phyloP scores from a whole-genome alignment of 345 rosid species.

The Sonneratia alba region DNA sequence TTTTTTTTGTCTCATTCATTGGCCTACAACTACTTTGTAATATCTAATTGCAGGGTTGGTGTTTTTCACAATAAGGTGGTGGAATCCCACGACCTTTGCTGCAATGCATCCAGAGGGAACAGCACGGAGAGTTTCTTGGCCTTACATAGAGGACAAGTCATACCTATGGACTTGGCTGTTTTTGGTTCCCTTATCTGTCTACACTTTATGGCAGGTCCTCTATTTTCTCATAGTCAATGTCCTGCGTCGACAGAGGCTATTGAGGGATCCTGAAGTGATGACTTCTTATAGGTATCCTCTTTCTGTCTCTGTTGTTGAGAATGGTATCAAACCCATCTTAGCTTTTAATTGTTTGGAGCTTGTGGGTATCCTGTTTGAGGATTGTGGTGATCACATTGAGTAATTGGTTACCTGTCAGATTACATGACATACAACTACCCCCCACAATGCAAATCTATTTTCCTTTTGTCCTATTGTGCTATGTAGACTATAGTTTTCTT shows the following conservation, averaged over 20 bases:
- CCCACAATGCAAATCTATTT: neutral
- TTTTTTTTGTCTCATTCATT: constrained; percentile 66
- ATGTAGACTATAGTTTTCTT: neutral
- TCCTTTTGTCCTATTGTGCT: neutral
- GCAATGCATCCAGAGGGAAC: constrained; percentile 88
- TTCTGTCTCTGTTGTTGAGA: constrained; percentile 1
- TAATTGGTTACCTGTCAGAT: neutral
- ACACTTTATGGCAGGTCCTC: constrained; percentile 83
- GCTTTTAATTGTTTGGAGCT: neutral
- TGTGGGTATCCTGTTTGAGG: neutral
- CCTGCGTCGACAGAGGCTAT: constrained; percentile 74
- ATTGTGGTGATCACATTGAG: neutral
- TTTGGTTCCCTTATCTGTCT: constrained; percentile 71
- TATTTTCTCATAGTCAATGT: constrained; percentile 89
- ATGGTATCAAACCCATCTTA: neutral
- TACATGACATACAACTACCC: neutral
- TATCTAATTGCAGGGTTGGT: constrained; percentile 48
- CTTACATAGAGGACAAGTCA: constrained; percentile 68
- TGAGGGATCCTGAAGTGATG: constrained; percentile 98
- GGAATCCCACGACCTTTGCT: constrained; percentile 85
- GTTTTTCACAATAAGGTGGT: constrained; percentile 95
- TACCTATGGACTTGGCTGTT: constrained; percentile 84
- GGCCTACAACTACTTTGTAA: constrained; percentile 31
- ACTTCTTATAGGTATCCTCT: constrained; percentile 75
- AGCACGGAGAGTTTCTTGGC: constrained; percentile 64